Percentiles rank a stretch among this genome's conserved stretches.
Evolutionary conservation across 2,329 filamentous ascomycete species (phyloP).

Genomic region (Penicillium sp.): DNA sequence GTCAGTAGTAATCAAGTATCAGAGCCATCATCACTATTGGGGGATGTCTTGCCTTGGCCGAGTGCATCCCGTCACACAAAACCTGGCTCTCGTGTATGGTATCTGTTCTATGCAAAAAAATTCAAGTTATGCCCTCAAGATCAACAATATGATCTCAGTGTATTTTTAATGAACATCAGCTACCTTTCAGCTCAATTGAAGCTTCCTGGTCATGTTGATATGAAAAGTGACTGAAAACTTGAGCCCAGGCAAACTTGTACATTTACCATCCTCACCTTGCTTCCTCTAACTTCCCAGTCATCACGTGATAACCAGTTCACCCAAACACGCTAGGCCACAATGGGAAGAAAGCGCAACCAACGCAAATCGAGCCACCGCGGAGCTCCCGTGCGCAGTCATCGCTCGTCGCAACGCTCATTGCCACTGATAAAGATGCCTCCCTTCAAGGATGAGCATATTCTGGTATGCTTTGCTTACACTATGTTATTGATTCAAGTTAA

Average conservation of each 20-base stretch:
- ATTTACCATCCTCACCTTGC: not conserved
- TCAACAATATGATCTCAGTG: too few species aligned
- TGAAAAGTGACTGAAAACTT: too few species aligned
- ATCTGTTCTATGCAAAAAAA: not conserved
- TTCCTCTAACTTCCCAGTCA: not conserved
- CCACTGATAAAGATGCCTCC: constrained; percentile 44
- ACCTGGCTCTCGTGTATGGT: not conserved
- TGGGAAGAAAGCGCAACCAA: constrained; percentile 9
- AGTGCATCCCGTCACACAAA: not conserved
- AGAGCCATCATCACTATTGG: not conserved
- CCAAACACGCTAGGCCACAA: constrained; percentile 24
- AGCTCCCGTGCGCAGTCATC: constrained; percentile 19
- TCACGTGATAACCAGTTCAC: constrained; percentile 7
- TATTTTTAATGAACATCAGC: too few species aligned
- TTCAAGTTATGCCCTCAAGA: too few species aligned
- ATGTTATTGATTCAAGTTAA: not conserved
- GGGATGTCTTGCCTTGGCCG: not conserved
- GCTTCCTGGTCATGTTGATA: too few species aligned
- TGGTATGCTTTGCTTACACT: constrained; percentile 37
- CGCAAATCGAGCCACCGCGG: constrained; percentile 19
- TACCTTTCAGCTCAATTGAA: too few species aligned
- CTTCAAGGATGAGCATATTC: constrained; percentile 54
- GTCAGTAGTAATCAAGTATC: not conserved
- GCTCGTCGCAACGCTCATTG: constrained; percentile 7
- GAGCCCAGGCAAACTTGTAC: too few species aligned